A percentile compares a stretch with the other conserved stretches of the same genome.
These are phyloP conservation scores for Evernia prunastri DNA, from an alignment of 495 filamentous ascomycete species.

Conservation along the genomic window DNA sequence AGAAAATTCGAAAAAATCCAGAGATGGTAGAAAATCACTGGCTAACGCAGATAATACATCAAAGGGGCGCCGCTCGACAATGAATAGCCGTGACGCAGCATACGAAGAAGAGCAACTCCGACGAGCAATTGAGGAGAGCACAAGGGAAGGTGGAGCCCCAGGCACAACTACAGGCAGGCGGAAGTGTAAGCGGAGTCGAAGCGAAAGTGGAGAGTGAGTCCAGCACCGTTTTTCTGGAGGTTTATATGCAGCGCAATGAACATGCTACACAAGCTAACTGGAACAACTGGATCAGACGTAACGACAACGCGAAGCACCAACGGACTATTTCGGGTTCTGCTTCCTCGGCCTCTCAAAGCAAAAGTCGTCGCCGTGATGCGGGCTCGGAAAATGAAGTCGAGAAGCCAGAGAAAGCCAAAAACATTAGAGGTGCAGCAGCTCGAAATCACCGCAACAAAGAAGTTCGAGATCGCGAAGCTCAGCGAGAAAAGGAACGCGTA, in stretches of 20 bases:
- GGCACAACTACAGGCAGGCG: conserved; percentile 45
- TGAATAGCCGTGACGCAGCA: conserved; percentile 93
- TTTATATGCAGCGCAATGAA: conserved; percentile 17
- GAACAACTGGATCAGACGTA: conserved; percentile 36
- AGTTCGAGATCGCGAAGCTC: conserved; percentile 53
- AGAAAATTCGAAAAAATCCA: conserved; percentile 42
- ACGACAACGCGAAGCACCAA: conserved; percentile 57
- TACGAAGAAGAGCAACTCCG: conserved; percentile 91
- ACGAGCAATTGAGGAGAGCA: conserved; percentile 91
- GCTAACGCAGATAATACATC: conserved; percentile 41
- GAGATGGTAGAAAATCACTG: conserved; percentile 42
- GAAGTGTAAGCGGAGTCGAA: conserved; percentile 74
- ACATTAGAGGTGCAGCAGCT: conserved; percentile 55
- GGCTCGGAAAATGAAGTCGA: conserved; percentile 68
- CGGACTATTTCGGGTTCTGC: conserved; percentile 69
- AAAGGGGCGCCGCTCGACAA: conserved; percentile 82
- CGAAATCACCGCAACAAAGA: conserved; percentile 69
- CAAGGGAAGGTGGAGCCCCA: conserved; percentile 53
- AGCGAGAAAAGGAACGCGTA: conserved; percentile 58
- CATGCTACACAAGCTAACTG: not conserved
- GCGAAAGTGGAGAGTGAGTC: conserved; percentile 88
- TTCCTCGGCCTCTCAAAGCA: conserved; percentile 48
- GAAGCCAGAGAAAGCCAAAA: conserved; percentile 47
- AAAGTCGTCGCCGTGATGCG: conserved; percentile 41
- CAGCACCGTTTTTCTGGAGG: conserved; percentile 17